Evolutionary conservation across 306 rosid species (phyloP).

Genomic region (Glycine soja): DNA sequence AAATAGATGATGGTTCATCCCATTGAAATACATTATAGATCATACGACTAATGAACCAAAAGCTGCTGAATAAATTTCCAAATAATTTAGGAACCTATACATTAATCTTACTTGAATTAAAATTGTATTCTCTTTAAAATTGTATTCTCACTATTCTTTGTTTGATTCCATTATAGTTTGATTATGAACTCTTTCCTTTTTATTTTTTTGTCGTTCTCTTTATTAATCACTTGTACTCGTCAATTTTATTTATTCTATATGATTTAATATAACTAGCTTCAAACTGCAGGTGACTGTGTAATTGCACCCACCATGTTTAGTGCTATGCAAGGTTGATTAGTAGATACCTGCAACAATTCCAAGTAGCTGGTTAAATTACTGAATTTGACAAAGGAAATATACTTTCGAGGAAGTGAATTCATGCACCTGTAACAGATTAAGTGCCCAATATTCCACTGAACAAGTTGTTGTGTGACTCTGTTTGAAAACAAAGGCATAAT

Average conservation of each 20-base stretch:
- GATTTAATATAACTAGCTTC: background rate
- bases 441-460: slow-evolving; percentile 56
- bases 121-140: background rate
- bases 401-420: background rate
- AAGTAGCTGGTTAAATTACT: no score
- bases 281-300: slow-evolving; percentile 4
- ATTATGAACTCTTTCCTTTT: no score
- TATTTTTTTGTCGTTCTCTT: no score
- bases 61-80: no score
- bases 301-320: slow-evolving; percentile 14
- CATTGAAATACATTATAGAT: no score
- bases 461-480: slow-evolving; percentile 63
- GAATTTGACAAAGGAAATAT: no score
- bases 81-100: background rate
- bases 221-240: no score
- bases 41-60: no score
- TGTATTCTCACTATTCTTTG: no score
- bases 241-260: no score
- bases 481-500: slow-evolving; percentile 35
- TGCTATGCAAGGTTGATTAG: background rate
- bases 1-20: no score
- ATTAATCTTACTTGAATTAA: background rate
- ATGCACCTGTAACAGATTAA: slow-evolving; percentile 57
- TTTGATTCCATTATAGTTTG: no score
- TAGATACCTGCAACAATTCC: slow-evolving; percentile 3